Evolutionary conservation across 805 yeast genomes (phyloP).

Genomic region (Myxozyma monticola): DNA sequence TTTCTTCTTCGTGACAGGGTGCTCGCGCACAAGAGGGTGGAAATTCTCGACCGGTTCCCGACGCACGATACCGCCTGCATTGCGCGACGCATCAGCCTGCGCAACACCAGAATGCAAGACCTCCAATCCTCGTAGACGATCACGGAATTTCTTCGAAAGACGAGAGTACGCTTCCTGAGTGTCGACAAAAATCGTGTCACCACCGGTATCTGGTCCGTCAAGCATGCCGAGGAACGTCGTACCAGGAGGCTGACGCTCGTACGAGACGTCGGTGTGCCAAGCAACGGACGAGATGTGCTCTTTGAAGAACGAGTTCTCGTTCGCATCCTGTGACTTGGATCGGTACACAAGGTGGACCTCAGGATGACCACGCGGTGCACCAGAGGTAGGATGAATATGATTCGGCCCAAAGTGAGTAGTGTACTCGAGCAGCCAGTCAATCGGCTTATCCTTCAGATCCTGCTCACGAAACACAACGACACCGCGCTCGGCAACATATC

Average conservation of each 20-base stretch:
- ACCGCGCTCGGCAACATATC: slow-evolving; percentile 66
- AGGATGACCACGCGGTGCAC: slow-evolving; percentile 60
- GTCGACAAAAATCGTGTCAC: slow-evolving; percentile 57
- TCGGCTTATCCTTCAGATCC: slow-evolving; percentile 50
- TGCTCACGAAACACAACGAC: slow-evolving; percentile 66
- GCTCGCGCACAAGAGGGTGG: slow-evolving; percentile 63
- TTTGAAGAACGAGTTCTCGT: slow-evolving; percentile 23
- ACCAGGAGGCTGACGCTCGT: slow-evolving; percentile 73
- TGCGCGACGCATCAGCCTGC: slow-evolving; percentile 61
- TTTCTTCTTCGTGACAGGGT: slow-evolving; percentile 67
- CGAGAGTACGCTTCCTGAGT: slow-evolving; percentile 56
- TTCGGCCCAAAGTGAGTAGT: slow-evolving; percentile 66
- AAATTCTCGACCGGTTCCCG: slow-evolving; percentile 51
- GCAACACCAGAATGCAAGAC: slow-evolving; percentile 63
- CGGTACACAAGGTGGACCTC: slow-evolving; percentile 64
- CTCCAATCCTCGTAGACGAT: slow-evolving; percentile 52
- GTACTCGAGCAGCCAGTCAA: slow-evolving; percentile 43
- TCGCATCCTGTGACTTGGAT: slow-evolving; percentile 44
- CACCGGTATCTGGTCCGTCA: slow-evolving; percentile 53
- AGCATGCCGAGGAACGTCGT: slow-evolving; percentile 64
- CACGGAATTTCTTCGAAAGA: slow-evolving; percentile 50
- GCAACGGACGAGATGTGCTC: slow-evolving; percentile 33
- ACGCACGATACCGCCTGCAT: slow-evolving; percentile 53
- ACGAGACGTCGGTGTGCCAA: slow-evolving; percentile 78
- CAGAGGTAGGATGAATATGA: slow-evolving; percentile 73